phyloP scores from a whole-genome alignment of 1,284 basidiomycete genomes.

The Cutaneotrichosporon sp. region DNA sequence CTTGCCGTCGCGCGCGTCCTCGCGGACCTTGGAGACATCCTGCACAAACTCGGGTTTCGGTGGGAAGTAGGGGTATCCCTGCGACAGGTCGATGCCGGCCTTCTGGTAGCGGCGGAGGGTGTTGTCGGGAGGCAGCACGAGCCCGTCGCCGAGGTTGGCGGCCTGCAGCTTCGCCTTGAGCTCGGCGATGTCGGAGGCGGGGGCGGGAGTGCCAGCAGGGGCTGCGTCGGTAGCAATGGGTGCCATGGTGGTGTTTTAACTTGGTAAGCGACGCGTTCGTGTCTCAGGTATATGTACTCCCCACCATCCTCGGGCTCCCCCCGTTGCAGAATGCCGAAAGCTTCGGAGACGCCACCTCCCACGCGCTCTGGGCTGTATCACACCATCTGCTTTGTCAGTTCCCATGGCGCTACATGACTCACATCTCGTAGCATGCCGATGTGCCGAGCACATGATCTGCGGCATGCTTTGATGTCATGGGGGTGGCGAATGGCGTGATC shows the following conservation, averaged over 20 bases:
- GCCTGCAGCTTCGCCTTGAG: slow-evolving; percentile 26
- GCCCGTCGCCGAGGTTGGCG: slow-evolving; percentile 16
- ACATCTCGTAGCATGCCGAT: too few relatives aligned
- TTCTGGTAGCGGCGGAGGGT: slow-evolving; percentile 39
- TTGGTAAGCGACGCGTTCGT: too few relatives aligned
- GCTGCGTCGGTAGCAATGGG: slow-evolving; percentile 27
- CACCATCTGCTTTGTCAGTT: too few relatives aligned
- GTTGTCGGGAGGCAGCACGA: slow-evolving; percentile 38
- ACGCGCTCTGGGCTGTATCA: too few relatives aligned
- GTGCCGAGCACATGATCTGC: too few relatives aligned
- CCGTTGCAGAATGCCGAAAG: too few relatives aligned
- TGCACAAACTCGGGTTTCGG: slow-evolving; percentile 42
- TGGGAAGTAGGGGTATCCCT: slow-evolving; percentile 44
- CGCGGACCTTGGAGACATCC: slow-evolving; percentile 38
- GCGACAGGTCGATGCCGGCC: slow-evolving; percentile 42
- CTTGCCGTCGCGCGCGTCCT: slow-evolving; percentile 27
- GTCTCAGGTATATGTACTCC: too few relatives aligned
- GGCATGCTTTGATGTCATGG: too few relatives aligned
- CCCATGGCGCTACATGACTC: too few relatives aligned
- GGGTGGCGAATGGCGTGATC: too few relatives aligned
- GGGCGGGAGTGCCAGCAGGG: background rate
- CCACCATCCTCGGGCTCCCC: too few relatives aligned
- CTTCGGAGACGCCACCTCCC: too few relatives aligned
- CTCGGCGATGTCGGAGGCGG: slow-evolving; percentile 25
- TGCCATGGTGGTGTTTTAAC: slow-evolving; percentile 29